Percentiles rank a stretch among this genome's conserved stretches.
These are phyloP conservation scores for Magnusiomyces ingens DNA, from an alignment of 1,139 yeast genomes.

Conservation along the genomic window DNA sequence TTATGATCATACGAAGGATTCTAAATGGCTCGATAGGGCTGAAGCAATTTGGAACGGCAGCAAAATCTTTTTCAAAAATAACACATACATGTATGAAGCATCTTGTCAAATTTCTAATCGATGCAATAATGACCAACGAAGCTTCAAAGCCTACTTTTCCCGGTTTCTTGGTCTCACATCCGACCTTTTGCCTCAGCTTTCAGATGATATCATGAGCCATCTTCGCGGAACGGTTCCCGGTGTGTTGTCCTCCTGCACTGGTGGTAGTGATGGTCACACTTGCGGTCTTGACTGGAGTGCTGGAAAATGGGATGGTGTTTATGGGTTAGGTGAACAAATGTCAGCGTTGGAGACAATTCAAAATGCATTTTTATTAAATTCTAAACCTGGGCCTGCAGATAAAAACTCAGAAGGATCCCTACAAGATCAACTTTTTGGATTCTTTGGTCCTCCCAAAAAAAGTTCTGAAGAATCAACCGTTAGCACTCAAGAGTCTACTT, in stretches of 20 bases:
- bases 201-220: slow-evolving; percentile 44
- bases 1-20: slow-evolving; percentile 64
- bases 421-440: neutral
- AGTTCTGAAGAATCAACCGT: neutral
- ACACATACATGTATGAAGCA: slow-evolving; percentile 63
- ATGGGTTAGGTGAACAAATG: slow-evolving; percentile 92
- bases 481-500: neutral
- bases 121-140: slow-evolving; percentile 86
- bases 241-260: slow-evolving; percentile 77
- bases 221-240: slow-evolving; percentile 63
- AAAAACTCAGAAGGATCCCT: neutral
- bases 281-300: slow-evolving; percentile 80
- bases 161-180: slow-evolving; percentile 73
- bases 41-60: slow-evolving; percentile 39
- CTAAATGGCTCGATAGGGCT: slow-evolving; percentile 56
- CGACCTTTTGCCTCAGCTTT: slow-evolving; percentile 57
- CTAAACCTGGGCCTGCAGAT: slow-evolving; percentile 4
- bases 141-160: slow-evolving; percentile 77
- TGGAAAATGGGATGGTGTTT: slow-evolving; percentile 64
- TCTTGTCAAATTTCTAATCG: slow-evolving; percentile 59
- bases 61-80: slow-evolving; percentile 49
- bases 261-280: slow-evolving; percentile 83
- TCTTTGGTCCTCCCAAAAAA: neutral
- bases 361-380: slow-evolving; percentile 22
- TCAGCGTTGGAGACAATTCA: slow-evolving; percentile 74